Conservation (phyloP, 2,329 filamentous ascomycete species). For the Aspergillus quadricinctus region DNA sequence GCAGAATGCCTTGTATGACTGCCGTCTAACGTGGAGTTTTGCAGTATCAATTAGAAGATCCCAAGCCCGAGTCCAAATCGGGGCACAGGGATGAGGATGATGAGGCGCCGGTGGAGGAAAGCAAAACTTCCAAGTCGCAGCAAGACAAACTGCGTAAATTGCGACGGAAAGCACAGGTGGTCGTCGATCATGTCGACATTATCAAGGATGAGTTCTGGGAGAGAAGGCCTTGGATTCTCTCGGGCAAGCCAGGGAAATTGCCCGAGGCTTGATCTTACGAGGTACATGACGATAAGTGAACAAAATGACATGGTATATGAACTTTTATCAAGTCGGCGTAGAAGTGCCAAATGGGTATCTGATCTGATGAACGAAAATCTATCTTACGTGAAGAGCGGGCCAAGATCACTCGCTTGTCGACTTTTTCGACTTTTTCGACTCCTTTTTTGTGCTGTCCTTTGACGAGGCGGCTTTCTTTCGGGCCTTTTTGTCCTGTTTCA, state of each 20-base stretch:
- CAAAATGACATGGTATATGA: slow-evolving; percentile 12
- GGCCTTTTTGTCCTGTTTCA: slow-evolving; percentile 19
- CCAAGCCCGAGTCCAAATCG: slow-evolving; percentile 40
- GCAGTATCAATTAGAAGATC: slow-evolving; percentile 67
- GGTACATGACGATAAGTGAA: slow-evolving; percentile 3
- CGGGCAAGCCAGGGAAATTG: slow-evolving; percentile 66
- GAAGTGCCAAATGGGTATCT: slow-evolving; percentile 33
- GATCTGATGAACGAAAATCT: slow-evolving; percentile 2
- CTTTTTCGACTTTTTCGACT: slow-evolving; percentile 25
- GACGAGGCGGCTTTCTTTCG: slow-evolving; percentile 9
- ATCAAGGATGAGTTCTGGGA: slow-evolving; percentile 96
- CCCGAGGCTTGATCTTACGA: slow-evolving; percentile 32
- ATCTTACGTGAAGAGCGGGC: not conserved
- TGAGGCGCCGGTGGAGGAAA: slow-evolving; percentile 30
- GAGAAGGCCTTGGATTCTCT: slow-evolving; percentile 75
- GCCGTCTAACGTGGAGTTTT: slow-evolving; percentile 1
- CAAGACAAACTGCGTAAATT: slow-evolving; percentile 77
- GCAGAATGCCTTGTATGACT: not conserved
- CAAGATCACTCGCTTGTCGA: not conserved
- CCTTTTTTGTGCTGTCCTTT: slow-evolving; percentile 39
- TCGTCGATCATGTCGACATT: slow-evolving; percentile 83
- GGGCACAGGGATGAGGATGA: slow-evolving; percentile 10
- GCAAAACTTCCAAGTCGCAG: slow-evolving; percentile 69
- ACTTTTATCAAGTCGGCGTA: not conserved
- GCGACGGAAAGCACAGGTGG: slow-evolving; percentile 72